A percentile compares a stretch with the other conserved stretches of the same genome.
These are phyloP conservation scores for Verticillium alfalfae DNA, from an alignment of 2,329 filamentous ascomycete genomes.

Conservation along the genomic window DNA sequence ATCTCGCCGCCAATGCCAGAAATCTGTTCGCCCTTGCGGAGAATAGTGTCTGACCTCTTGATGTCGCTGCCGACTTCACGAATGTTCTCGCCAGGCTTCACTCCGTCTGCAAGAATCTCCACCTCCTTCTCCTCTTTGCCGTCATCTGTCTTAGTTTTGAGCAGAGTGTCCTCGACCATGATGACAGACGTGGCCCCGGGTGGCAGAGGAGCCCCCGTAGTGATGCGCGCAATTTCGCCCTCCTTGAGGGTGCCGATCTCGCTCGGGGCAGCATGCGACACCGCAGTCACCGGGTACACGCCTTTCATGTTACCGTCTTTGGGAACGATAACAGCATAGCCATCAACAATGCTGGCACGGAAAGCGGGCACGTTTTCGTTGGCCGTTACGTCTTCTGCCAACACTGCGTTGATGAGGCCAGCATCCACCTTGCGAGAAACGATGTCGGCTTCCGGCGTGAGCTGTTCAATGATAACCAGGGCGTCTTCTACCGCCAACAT, in stretches of 20 bases:
- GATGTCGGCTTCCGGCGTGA: conserved; percentile 61
- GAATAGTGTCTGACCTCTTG: conserved; percentile 59
- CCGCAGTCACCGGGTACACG: conserved; percentile 75
- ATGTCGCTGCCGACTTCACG: conserved; percentile 90
- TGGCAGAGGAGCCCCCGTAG: conserved; percentile 87
- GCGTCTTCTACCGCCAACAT: conserved; percentile 87
- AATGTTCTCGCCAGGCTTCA: conserved; percentile 79
- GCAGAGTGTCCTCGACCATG: conserved; percentile 90
- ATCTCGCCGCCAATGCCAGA: conserved; percentile 86
- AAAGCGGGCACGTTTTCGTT: conserved; percentile 86
- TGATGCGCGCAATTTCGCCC: conserved; percentile 83
- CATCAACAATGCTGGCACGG: conserved; percentile 92
- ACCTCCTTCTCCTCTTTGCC: conserved; percentile 81
- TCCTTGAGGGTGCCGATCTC: conserved; percentile 59
- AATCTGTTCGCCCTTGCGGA: conserved; percentile 75
- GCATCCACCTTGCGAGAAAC: conserved; percentile 56
- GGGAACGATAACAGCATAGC: conserved; percentile 77
- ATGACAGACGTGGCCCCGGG: conserved; percentile 85
- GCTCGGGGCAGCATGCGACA: conserved; percentile 79
- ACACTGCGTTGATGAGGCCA: conserved; percentile 65
- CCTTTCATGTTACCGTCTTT: conserved; percentile 64
- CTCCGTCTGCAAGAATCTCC: conserved; percentile 73
- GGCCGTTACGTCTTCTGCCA: conserved; percentile 79
- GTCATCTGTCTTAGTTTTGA: conserved; percentile 71
- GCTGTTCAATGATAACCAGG: conserved; percentile 62